Conservation (phyloP, 176 grass and related monocot species). For the Panicum miliaceum region DNA sequence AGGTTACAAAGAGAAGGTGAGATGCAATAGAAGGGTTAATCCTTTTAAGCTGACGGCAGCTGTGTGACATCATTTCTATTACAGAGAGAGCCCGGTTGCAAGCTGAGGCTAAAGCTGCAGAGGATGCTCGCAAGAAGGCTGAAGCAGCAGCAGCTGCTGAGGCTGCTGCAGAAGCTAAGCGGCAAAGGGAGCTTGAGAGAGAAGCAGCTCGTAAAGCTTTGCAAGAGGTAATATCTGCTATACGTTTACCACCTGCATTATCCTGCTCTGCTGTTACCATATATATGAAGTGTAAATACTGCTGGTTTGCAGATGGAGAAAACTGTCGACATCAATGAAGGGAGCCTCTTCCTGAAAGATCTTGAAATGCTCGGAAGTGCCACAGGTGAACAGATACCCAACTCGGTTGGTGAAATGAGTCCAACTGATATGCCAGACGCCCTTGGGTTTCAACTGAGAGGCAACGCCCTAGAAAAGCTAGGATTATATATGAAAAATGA, state of each 20-base stretch:
- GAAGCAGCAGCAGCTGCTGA: conserved; percentile 73
- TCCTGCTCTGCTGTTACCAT: conserved; percentile 26
- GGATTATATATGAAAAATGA: conserved; percentile 93
- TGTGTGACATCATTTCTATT: conserved; percentile 26
- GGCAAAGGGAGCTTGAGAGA: conserved; percentile 84
- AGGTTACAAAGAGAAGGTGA: conserved; percentile 87
- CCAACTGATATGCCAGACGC: conserved; percentile 63
- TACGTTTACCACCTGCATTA: neutral
- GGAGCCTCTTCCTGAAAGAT: conserved; percentile 81
- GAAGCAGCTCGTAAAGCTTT: conserved; percentile 97
- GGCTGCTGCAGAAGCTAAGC: conserved; percentile 82
- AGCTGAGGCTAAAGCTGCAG: conserved; percentile 93
- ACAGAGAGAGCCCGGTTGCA: conserved; percentile 89
- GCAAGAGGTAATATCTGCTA: conserved; percentile 65
- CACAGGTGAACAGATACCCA: conserved; percentile 66
- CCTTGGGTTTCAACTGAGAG: conserved; percentile 79
- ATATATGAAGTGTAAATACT: conserved; percentile 26
- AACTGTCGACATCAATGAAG: conserved; percentile 94
- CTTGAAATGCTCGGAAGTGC: conserved; percentile 83
- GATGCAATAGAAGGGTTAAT: conserved; percentile 40
- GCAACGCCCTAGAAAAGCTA: conserved; percentile 83
- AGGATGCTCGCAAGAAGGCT: conserved; percentile 73
- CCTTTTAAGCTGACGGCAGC: conserved; percentile 25
- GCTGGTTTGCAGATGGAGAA: conserved; percentile 84
- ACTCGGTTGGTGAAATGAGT: conserved; percentile 73